Evolutionary conservation across 2,329 filamentous ascomycete genomes (phyloP).

Genomic region (Neonectria hederae): DNA sequence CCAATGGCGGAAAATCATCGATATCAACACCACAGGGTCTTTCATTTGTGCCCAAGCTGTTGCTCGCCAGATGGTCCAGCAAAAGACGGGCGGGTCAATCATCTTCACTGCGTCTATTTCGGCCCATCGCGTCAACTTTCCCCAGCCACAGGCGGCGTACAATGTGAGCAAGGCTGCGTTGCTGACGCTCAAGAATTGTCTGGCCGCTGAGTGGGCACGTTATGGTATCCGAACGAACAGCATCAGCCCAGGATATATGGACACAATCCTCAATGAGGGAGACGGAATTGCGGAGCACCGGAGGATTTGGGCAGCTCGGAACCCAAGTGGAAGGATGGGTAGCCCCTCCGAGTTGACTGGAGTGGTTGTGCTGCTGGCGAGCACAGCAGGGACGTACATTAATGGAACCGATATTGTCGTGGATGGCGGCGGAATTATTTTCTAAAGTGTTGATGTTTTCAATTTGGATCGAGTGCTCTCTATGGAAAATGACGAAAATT

Average conservation of each 20-base stretch:
- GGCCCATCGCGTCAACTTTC: slow-evolving; percentile 74
- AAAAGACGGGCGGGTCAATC: slow-evolving; percentile 67
- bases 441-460: not conserved
- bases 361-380: slow-evolving; percentile 66
- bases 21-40: slow-evolving; percentile 76
- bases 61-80: slow-evolving; percentile 61
- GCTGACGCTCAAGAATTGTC: slow-evolving; percentile 66
- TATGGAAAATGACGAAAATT: too few relatives aligned
- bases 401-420: slow-evolving; percentile 71
- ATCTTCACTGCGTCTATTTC: slow-evolving; percentile 75
- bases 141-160: slow-evolving; percentile 77
- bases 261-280: slow-evolving; percentile 76
- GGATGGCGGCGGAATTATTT: slow-evolving; percentile 58
- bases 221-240: slow-evolving; percentile 77
- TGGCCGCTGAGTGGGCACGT: slow-evolving; percentile 69
- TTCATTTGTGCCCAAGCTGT: slow-evolving; percentile 76
- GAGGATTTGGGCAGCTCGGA: slow-evolving; percentile 64
- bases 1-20: slow-evolving; percentile 71
- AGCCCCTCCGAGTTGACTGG: slow-evolving; percentile 69
- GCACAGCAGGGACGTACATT: slow-evolving; percentile 69
- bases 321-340: slow-evolving; percentile 73
- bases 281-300: slow-evolving; percentile 63
- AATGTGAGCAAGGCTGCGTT: slow-evolving; percentile 77
- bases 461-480: too few relatives aligned
- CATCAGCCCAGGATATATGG: slow-evolving; percentile 79